These are phyloP conservation scores for Trichophyton simii DNA, from an alignment of 2,329 filamentous ascomycete genomes.

Conservation along the genomic window DNA sequence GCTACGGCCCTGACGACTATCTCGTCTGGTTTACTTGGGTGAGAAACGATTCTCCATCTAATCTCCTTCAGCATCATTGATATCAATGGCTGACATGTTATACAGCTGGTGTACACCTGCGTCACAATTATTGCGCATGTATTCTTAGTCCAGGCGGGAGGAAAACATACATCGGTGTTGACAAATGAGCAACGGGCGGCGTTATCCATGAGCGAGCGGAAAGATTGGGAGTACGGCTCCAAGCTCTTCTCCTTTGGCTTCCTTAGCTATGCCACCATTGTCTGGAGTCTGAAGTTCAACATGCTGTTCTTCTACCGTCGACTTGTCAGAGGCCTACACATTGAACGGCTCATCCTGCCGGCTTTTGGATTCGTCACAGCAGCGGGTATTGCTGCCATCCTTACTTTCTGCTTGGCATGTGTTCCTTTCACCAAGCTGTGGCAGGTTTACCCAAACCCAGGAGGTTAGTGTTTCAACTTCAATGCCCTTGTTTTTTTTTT, in stretches of 20 bases:
- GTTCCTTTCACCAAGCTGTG: constrained; percentile 25
- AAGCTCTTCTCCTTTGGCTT: constrained; percentile 28
- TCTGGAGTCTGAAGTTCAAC: constrained; percentile 33
- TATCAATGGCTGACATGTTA: not conserved
- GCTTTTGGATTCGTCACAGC: constrained; percentile 21
- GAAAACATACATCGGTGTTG: constrained; percentile 18
- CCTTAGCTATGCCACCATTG: constrained; percentile 24
- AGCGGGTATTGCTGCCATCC: constrained; percentile 18
- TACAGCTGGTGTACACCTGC: constrained; percentile 12
- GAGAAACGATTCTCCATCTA: constrained; percentile 1
- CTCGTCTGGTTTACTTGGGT: constrained; percentile 23
- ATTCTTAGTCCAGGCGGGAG: constrained; percentile 21
- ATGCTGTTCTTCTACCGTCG: constrained; percentile 32
- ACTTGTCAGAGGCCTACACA: constrained; percentile 25
- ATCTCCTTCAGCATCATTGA: not conserved
- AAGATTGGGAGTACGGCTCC: constrained; percentile 22
- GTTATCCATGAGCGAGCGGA: constrained; percentile 20
- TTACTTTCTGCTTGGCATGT: constrained; percentile 22
- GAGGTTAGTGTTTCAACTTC: constrained; percentile 18
- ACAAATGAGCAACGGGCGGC: constrained; percentile 20
- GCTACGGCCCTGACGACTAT: constrained; percentile 26
- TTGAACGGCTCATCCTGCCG: constrained; percentile 27
- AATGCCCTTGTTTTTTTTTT: not conserved
- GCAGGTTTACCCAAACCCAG: constrained; percentile 29
- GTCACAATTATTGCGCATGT: constrained; percentile 18